Percentiles rank a stretch among this genome's conserved stretches.
Conservation (phyloP, 2,329 filamentous ascomycete species). For the Pseudogymnoascus sp. region DNA sequence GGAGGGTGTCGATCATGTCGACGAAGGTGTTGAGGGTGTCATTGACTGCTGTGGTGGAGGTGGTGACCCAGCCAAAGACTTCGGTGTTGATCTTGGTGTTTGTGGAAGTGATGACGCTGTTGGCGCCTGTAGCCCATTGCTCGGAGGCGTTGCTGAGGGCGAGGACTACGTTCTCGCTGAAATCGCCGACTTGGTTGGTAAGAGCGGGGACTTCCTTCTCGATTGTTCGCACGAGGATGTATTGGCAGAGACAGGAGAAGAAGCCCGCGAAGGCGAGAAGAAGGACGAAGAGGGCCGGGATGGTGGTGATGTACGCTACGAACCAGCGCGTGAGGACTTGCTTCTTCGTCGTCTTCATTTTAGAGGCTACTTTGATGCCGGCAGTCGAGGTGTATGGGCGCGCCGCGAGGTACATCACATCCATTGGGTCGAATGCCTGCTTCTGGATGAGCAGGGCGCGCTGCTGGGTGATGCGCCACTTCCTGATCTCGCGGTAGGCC, state of each 20-base stretch:
- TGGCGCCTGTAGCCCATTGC: slow-evolving; percentile 56
- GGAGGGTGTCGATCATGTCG: slow-evolving; percentile 62
- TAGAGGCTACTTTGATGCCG: slow-evolving; percentile 62
- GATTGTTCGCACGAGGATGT: slow-evolving; percentile 52
- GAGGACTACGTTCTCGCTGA: slow-evolving; percentile 55
- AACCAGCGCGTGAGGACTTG: slow-evolving; percentile 60
- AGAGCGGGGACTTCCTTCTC: slow-evolving; percentile 58
- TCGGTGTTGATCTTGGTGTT: slow-evolving; percentile 71
- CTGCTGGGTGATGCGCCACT: slow-evolving; percentile 66
- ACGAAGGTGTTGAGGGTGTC: slow-evolving; percentile 77
- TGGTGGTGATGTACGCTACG: slow-evolving; percentile 60
- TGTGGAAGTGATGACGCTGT: slow-evolving; percentile 50
- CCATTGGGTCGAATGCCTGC: slow-evolving; percentile 69
- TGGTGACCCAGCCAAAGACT: slow-evolving; percentile 79
- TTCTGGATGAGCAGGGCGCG: slow-evolving; percentile 58
- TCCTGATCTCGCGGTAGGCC: slow-evolving; percentile 70
- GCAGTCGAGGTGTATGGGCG: slow-evolving; percentile 65
- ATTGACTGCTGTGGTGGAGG: slow-evolving; percentile 75
- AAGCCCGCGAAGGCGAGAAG: slow-evolving; percentile 59
- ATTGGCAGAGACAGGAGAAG: slow-evolving; percentile 60
- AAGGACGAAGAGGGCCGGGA: slow-evolving; percentile 61
- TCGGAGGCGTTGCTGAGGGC: slow-evolving; percentile 56
- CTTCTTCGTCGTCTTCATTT: slow-evolving; percentile 51
- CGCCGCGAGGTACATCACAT: slow-evolving; percentile 80
- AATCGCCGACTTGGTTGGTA: slow-evolving; percentile 54